Base-by-base conservation (phyloP, 2,329 filamentous ascomycete species). In the Madurella fahalii region DNA sequence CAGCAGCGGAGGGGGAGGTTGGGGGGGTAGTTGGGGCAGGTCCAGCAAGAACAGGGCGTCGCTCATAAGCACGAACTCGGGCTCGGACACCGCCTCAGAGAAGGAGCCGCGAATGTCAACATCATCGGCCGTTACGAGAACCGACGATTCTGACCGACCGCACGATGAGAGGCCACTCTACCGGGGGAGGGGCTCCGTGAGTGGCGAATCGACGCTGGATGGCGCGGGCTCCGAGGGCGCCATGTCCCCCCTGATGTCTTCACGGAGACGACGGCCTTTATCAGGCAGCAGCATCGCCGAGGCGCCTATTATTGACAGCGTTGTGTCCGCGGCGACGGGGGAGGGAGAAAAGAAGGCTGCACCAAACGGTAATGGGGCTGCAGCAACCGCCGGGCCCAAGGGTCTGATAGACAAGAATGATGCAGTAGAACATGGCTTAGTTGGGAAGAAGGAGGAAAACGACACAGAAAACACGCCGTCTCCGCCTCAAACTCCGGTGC, bases 11-110 rank as follows among this genome's bases (percentile, higher is more conserved):
- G 49, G 60, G 2, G 52, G 67, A 9, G 67, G 68, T 20, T 72
- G 70, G 69, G 65, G 67, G n/a, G 67, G 70, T 32, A 65, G 69
- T 12, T 63, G 63, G 57, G 58, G 63, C 51, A 61, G 57, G 48
- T 54, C 54, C 40, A 58, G 37, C 43, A 64, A 65, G 56, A 58
- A 57, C 39, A 54, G 55, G 18, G 31, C 50, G 5, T 58, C 60
- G n/a, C 41, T 37, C 34, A 37, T 31, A 45, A 40, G 46, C 53
- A 15, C 34, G 44, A 15, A 42, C 25, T 17, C 16, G 16, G 32
- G 34, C 13, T 39, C 54, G 9, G 50, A 50, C n/a, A 15, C 30
- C 32, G 18, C 39, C 25, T 58, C 49, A 15, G 61, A 63, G 47
- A 58, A 52, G 52, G 57, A 56, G 9, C 53, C 58, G 41, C 56